Percentiles rank a stretch among this genome's conserved stretches.
phyloP scores from a whole-genome alignment of 352 stramenopile species.

The Pseudoperonospora humuli region DNA sequence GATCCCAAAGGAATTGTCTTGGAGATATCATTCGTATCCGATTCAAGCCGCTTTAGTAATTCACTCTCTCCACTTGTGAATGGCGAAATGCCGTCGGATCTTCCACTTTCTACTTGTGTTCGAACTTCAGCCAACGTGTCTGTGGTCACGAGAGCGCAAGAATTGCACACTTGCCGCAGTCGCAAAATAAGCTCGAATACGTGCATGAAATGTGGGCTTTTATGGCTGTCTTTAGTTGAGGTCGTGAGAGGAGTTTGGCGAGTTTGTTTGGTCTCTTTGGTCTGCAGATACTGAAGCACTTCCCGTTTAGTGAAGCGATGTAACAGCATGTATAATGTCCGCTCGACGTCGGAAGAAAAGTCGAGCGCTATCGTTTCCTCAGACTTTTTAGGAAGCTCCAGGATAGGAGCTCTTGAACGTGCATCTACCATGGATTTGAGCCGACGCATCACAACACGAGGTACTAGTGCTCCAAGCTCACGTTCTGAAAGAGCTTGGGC shows the following conservation, averaged over 20 bases:
- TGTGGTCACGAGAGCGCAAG: constrained; percentile 48
- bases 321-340: constrained; percentile 69
- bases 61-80: constrained; percentile 23
- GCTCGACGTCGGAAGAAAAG: constrained; percentile 67
- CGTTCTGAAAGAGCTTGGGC: constrained; percentile 46
- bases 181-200: constrained; percentile 86
- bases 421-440: constrained; percentile 67
- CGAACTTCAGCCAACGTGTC: constrained; percentile 40
- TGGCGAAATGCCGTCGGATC: constrained; percentile 15
- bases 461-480: constrained; percentile 69
- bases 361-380: constrained; percentile 50
- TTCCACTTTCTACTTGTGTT: constrained; percentile 12
- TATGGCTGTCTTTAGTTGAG: constrained; percentile 12
- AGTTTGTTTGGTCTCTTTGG: constrained; percentile 27
- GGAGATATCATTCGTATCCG: constrained; percentile 2
- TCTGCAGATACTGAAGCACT: constrained; percentile 70
- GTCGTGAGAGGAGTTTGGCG: constrained; percentile 9
- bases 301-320: constrained; percentile 72
- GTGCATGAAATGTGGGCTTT: constrained; percentile 61
- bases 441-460: constrained; percentile 75
- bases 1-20: constrained; percentile 24
- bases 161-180: constrained; percentile 80
- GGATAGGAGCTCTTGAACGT: constrained; percentile 41
- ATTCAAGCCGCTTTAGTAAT: constrained; percentile 29
- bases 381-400: constrained; percentile 47